Percentiles rank a stretch among this genome's conserved stretches.
Conservation (phyloP, 805 yeast species). For the Barnettozyma siamensis region DNA sequence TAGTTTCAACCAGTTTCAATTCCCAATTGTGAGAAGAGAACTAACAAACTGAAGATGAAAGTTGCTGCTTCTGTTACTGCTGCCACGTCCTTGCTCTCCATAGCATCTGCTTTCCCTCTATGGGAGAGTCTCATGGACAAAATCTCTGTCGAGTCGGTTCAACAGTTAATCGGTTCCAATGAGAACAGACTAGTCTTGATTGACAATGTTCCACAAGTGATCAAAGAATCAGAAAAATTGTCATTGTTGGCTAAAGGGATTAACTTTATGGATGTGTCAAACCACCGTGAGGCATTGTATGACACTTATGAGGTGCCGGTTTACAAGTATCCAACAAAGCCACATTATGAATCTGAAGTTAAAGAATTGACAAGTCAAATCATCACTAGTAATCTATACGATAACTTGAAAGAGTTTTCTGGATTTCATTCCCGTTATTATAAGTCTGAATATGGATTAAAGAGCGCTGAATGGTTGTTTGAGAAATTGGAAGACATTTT, state of each 20-base stretch:
- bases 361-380: conserved; percentile 37
- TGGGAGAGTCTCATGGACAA: neutral
- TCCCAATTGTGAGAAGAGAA: neutral
- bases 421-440: conserved; percentile 74
- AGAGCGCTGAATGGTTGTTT: conserved; percentile 67
- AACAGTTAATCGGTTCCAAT: neutral
- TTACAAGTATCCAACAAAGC: conserved; percentile 46
- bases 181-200: conserved; percentile 16
- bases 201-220: conserved; percentile 20
- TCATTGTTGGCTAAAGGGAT: conserved; percentile 40
- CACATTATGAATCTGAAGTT: conserved; percentile 35
- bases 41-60: neutral
- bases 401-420: conserved; percentile 55
- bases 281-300: conserved; percentile 25
- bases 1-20: too few species aligned
- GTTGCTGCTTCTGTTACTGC: too few species aligned
- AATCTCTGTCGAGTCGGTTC: neutral
- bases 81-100: neutral
- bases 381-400: conserved; percentile 40
- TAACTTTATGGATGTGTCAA: conserved; percentile 62
- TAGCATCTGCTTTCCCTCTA: neutral
- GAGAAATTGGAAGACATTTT: conserved; percentile 35
- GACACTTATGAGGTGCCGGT: conserved; percentile 22
- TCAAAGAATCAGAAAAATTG: conserved; percentile 39
- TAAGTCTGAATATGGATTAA: conserved; percentile 61